Evolutionary conservation across 1,284 basidiomycete species (phyloP).

Genomic region (Neonothopanus nambi): DNA sequence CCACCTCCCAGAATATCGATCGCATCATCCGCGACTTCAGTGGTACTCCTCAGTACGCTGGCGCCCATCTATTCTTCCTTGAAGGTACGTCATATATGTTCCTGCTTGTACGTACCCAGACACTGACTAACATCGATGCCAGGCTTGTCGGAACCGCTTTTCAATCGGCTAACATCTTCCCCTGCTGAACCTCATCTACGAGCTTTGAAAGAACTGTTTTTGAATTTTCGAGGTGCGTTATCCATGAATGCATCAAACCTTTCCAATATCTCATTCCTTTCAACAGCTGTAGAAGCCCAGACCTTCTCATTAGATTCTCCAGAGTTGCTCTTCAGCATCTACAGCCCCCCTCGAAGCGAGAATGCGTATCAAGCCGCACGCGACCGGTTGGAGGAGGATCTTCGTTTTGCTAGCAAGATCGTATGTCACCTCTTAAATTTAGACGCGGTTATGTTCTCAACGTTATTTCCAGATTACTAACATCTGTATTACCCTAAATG

Average conservation of each 20-base stretch:
- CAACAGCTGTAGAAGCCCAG: constrained; percentile 78
- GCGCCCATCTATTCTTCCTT: constrained; percentile 92
- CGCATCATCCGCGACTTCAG: constrained; percentile 87
- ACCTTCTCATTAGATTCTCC: constrained; percentile 80
- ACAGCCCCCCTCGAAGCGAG: constrained; percentile 77
- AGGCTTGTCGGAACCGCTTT: constrained; percentile 76
- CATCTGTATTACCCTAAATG: constrained; percentile 88
- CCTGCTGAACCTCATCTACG: constrained; percentile 71
- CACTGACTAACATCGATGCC: constrained; percentile 8
- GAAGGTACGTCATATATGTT: constrained; percentile 62
- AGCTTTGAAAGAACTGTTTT: constrained; percentile 79
- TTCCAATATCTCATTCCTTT: constrained; percentile 7
- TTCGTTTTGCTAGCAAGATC: constrained; percentile 71
- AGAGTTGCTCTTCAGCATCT: constrained; percentile 82
- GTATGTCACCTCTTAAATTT: constrained; percentile 38
- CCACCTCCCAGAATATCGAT: constrained; percentile 92
- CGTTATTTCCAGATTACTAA: constrained; percentile 71
- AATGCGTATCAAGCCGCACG: constrained; percentile 60
- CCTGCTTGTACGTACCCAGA: constrained; percentile 2
- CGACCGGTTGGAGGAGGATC: constrained; percentile 78
- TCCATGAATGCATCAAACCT: constrained; percentile 9
- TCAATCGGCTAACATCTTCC: constrained; percentile 72
- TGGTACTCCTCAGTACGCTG: constrained; percentile 74
- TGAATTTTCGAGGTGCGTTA: constrained; percentile 85
- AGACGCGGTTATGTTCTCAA: constrained; percentile 8